These are phyloP conservation scores for Celoporthe dispersa DNA, from an alignment of 2,329 filamentous ascomycete species.

Conservation along the genomic window DNA sequence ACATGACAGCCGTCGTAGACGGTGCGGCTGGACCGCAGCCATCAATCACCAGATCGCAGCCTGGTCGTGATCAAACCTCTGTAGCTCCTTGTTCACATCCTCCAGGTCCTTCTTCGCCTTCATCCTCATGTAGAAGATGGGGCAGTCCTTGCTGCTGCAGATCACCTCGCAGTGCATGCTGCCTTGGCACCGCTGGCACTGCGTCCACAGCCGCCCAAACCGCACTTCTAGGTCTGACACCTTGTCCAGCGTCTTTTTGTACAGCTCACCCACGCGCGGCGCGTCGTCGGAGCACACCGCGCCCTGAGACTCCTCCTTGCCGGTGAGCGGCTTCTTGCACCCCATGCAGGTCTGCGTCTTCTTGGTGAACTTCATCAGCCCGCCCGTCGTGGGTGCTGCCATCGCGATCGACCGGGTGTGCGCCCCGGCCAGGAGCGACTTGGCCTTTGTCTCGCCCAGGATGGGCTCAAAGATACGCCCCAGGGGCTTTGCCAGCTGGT, in stretches of 20 bases:
- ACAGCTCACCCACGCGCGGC: conserved; percentile 86
- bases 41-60: conserved; percentile 61
- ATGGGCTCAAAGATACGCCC: conserved; percentile 98
- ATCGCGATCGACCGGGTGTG: conserved; percentile 95
- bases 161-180: conserved; percentile 99
- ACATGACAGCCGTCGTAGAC: neutral
- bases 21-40: conserved; percentile 16
- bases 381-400: conserved; percentile 86
- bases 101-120: conserved; percentile 99
- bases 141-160: conserved; percentile 93
- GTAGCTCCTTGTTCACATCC: conserved; percentile 88
- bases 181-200: conserved; percentile 96
- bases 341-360: conserved; percentile 99
- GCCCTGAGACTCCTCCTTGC: conserved; percentile 77
- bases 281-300: conserved; percentile 89
- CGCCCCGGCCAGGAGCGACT: conserved; percentile 83
- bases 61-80: conserved; percentile 85
- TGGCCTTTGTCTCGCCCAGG: conserved; percentile 88
- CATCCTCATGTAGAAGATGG: conserved; percentile 99
- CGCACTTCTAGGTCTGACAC: conserved; percentile 91
- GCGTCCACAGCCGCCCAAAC: conserved; percentile 94
- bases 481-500: conserved; percentile 94
- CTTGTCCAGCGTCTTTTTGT: conserved; percentile 86
- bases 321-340: conserved; percentile 92
- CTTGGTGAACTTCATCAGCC: conserved; percentile 97